Evolutionary conservation across 176 grass and related monocot species (phyloP), one percentile per base, ranked within the genome.

Genomic region (Ensete glaucum): DNA sequence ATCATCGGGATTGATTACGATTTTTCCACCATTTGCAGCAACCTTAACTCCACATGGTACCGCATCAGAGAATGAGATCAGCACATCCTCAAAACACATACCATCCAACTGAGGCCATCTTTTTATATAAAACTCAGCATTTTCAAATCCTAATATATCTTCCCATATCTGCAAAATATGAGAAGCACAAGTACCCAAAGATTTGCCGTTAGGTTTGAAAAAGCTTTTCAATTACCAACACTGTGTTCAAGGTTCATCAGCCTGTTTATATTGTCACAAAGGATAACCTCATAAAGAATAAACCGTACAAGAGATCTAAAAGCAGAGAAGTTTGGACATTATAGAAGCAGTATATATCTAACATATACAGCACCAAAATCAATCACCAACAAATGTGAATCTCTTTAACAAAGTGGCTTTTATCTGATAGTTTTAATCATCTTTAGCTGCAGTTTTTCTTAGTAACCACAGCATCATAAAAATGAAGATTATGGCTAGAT

Each of bases 141-240:
- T 98, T 79, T 93, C 94, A 80, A 98, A 98, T 81, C 94, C 94
- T 78, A 98, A 80, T 82, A 98, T 98, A 79, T 98, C 94, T 81
- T 98, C 94, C 94, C 94, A 98, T 93, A 98, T 93, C 94, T 98
- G 84, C 77, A 90, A 75, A 81, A 64, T 43, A 21, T 16, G 15
- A 15, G 14, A 60, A 60, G 14, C n/a, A 60, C 57, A 69, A n/a
- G 16, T 50, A 50, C 9, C n/a, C 34, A 34, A 48, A 13, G 50
- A n/a, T 49, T 19, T 67, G 25, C 9, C n/a, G 34, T 48, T 69
- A 50, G 34, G 50, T 16, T 20, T 20, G 14, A 9, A 69, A 60
- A 50, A 69, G 29, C 8, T 69, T 69, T 27, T 11, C 25, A 67
- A 50, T 6, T 50, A 69, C 13, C 26, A 69, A 50, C 20, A 8